Conservation (phyloP, 306 rosid genomes). For the Gillenia trifoliata region DNA sequence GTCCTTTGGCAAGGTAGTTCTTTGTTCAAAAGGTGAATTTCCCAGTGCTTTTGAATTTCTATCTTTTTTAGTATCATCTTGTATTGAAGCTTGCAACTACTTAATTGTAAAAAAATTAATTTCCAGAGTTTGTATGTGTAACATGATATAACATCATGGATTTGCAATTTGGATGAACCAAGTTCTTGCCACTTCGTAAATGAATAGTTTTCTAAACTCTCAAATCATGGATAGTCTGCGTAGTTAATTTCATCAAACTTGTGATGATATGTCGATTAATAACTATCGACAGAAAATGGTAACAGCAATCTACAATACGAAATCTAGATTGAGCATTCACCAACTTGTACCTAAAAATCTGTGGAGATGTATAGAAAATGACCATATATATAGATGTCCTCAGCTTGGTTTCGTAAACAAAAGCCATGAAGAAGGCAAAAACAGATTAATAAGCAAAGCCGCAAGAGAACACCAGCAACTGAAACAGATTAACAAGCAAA, state of each 20-base stretch:
- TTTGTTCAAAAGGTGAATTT: neutral
- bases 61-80: neutral
- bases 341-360: too few relatives aligned
- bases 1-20: conserved; percentile 20
- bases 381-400: too few relatives aligned
- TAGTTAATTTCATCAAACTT: neutral
- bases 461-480: too few relatives aligned
- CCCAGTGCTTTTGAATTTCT: neutral
- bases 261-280: neutral
- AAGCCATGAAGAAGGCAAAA: too few relatives aligned
- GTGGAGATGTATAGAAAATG: neutral
- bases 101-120: neutral
- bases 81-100: neutral
- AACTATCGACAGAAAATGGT: neutral
- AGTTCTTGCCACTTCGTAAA: neutral
- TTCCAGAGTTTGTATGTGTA: neutral
- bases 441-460: too few relatives aligned
- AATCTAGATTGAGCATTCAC: too few relatives aligned
- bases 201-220: neutral
- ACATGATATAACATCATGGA: neutral
- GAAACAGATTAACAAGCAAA: too few relatives aligned
- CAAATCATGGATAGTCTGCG: neutral
- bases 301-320: neutral
- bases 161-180: neutral
- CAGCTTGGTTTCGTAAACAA: too few relatives aligned